Evolutionary conservation across 805 yeast species (phyloP), one percentile per base, ranked within the genome.

Genomic region (Helenozyma baotianmanensis): DNA sequence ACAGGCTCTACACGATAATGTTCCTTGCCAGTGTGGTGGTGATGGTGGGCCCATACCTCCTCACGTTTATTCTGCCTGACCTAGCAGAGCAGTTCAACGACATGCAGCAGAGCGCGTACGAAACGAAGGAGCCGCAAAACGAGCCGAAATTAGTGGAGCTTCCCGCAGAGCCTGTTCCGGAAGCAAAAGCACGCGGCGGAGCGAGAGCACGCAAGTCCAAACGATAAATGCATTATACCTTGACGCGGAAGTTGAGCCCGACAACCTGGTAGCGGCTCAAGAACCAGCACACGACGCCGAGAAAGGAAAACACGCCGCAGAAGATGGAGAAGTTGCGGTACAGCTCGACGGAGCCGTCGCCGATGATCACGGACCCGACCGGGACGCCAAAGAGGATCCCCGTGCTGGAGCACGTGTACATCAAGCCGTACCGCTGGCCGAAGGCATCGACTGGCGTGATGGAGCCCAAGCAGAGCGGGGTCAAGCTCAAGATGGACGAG

Each of bases 381-480:
- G 68, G 68, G 7, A 64, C 47, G 8, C 68, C 69, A 27, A 62
- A 48, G 26, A 64, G 46, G 30, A 58, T 55, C 3, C 62, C 64
- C 14, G 54, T 36, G 31, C 85, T 72, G 9, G 75, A 77, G 45
- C 77, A 54, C 30, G 76, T 76, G 51, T 78, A 80, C 39, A 78
- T 70, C 11, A 85, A 68, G 0, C 88, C 88, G 43, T 76, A 82
- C 14, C 82, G 58, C 40, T 74, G 77, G 13, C 89, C 89, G 51
- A 80, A 82, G 35, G 78, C 73, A 38, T 69, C 64, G 0, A 80
- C 78, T 11, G 69, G 70, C n/a, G 80, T 73, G 18, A 83, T 75
- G 28, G 74, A 72, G 0, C 83, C 74, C n/a, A 80, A 69, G 40
- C 89, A 81, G 4, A 76, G 78, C 0, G 90, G 87, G 1, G 82